Base-by-base conservation (phyloP, 306 rosid species). In the Sechiopsis laciniata region DNA sequence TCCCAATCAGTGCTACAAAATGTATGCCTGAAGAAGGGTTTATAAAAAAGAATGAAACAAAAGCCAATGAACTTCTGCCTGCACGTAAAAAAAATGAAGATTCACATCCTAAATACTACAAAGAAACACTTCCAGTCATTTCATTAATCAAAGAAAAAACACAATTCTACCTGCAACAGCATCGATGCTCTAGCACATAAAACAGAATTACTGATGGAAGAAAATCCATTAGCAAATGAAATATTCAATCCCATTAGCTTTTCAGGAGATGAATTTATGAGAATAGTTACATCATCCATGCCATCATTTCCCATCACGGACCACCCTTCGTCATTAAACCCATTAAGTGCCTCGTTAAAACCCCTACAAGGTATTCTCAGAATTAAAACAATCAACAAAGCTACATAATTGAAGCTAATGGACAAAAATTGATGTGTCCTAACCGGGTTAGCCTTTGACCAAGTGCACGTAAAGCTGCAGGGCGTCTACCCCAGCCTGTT, bases 291-390 rank as follows among this genome's bases (percentile, higher is more conserved):
- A 79, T 93, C 97, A 86, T 93, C 98, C 70, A 87, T 84, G 75
- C 91, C 98, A 74, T 93, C 98, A 74, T 84, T 90, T 75, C 93
- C 96, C 82, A 93, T 90, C 89, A 88, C 79, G n/a, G 98, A 83
- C 98, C 98, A 93, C 13, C 98, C 98, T 85, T 93, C 98, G 75
- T 93, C 98, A 52, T 87, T 87, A 85, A 93, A 90, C 46, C 98
- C 98, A 81, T 93, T 93, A 42, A 93, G 94, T 67, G 98, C 97
- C 83, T 93, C 98, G 10, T 93, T 93, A 74, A 93, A 93, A 81
- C 98, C 98, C 87, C 98, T 93, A 85, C 66, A 50, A 75, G 6
- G 48, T 76, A 84, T 78, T 21, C 74, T 53, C 77, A 19, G 55
- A 82, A 32, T 83, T 78, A 81, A 55, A 79, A 52, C 26, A 76